Evolutionary conservation across 768 basidiomycete genomes (phyloP), one percentile per base, ranked within the genome.

Genomic region (Megacollybia marginata): DNA sequence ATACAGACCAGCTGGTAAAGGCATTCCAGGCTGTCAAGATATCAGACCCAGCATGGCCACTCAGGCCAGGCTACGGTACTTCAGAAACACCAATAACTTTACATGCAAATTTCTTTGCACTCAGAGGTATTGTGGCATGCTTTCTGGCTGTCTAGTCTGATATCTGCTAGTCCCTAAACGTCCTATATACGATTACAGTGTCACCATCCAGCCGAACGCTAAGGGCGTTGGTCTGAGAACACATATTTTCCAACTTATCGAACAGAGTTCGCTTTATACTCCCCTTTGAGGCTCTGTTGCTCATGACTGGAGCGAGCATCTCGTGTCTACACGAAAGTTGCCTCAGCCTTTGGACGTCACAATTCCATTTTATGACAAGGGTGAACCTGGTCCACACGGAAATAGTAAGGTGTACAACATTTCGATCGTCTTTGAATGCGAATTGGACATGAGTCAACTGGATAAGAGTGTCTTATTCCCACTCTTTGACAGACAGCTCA

Each of bases 21-120:
- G 59, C 65, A 1, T 74, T 72, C 61, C 67, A 66, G 43, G 58
- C 63, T 0, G 53, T 71, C 20, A 59, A 61, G 23, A 44, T 63
- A 32, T 40, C n/a, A 40, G 55, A 59, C 2, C 63, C 66, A 4
- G 66, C 65, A 28, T 66, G 67, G 8, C 81, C 82, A 9, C 63
- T 78, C 7, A 72, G 82, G 16, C 79, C 81, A 1, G 79, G 78
- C 1, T 85, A 66, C 52, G 82, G 82, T 9, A 79, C 72, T 0
- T 52, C 63, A 3, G 82, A 82, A 20, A 67, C 47, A 9, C 54
- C 69, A 0, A 71, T 80, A 54, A 73, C 62, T 0, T 61, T 85
- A 13, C 72, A 84, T 1, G 71, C 83, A 18, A 86, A 85, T 58
- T 83, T 84, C 64, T 84, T 83, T 60, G 57, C 79, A 0, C 56